Evolutionary conservation across 768 basidiomycete genomes (phyloP).

Genomic region (Suillus subluteus): DNA sequence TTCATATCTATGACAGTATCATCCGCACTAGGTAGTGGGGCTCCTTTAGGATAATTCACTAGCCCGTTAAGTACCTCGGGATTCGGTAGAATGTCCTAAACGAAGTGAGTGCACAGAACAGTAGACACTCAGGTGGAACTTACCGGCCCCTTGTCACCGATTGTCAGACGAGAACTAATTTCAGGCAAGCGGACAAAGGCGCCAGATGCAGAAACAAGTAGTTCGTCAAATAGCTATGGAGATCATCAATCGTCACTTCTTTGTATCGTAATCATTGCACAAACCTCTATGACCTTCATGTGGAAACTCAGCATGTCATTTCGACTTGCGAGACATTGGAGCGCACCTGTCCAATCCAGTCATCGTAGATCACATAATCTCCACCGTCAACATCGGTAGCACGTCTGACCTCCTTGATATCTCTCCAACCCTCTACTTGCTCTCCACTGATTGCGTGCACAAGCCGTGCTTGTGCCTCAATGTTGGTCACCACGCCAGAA

Average conservation of each 20-base stretch:
- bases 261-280: slow-evolving; percentile 18
- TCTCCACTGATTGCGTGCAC: slow-evolving; percentile 75
- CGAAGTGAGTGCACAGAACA: slow-evolving; percentile 12
- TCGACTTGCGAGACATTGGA: slow-evolving; percentile 12
- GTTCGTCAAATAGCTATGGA: slow-evolving; percentile 80
- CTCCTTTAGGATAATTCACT: slow-evolving; percentile 50
- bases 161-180: slow-evolving; percentile 70
- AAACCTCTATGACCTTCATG: slow-evolving; percentile 74
- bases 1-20: slow-evolving; percentile 75
- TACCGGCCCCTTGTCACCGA: slow-evolving; percentile 79
- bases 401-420: slow-evolving; percentile 57
- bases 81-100: slow-evolving; percentile 69
- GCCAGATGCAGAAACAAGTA: slow-evolving; percentile 67
- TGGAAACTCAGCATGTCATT: slow-evolving; percentile 8
- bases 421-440: slow-evolving; percentile 64
- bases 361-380: slow-evolving; percentile 79
- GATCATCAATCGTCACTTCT: slow-evolving; percentile 15
- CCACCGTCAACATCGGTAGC: slow-evolving; percentile 69
- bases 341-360: slow-evolving; percentile 90
- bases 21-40: slow-evolving; percentile 43
- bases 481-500: slow-evolving; percentile 73
- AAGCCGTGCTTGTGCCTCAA: slow-evolving; percentile 65
- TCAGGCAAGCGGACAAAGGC: slow-evolving; percentile 78
- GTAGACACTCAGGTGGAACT: slow-evolving; percentile 27
- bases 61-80: slow-evolving; percentile 48